phyloP scores from a whole-genome alignment of 2,329 filamentous ascomycete species.

The Mycosphaerella arachidis region DNA sequence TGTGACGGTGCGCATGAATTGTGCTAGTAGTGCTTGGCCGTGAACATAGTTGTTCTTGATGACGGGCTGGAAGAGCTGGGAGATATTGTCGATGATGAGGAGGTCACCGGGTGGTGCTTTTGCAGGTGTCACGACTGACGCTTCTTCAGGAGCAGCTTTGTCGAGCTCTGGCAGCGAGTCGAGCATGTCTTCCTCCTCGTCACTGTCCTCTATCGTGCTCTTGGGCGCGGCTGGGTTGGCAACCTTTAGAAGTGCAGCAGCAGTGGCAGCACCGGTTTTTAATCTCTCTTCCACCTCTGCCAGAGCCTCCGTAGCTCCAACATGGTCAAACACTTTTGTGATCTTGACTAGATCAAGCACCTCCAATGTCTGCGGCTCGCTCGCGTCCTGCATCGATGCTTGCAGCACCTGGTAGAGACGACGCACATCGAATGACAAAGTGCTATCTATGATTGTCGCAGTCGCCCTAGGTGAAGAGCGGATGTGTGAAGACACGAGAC shows the following conservation, averaged over 20 bases:
- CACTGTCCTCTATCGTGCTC: slow-evolving; percentile 32
- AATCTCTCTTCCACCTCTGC: slow-evolving; percentile 41
- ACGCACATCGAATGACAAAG: slow-evolving; percentile 43
- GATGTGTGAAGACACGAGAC: slow-evolving; percentile 38
- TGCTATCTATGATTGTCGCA: slow-evolving; percentile 45
- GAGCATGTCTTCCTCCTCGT: slow-evolving; percentile 40
- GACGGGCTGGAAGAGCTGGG: slow-evolving; percentile 25
- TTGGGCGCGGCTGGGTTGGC: slow-evolving; percentile 6
- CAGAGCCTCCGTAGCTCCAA: slow-evolving; percentile 45
- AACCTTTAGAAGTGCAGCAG: not conserved
- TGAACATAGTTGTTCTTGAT: slow-evolving; percentile 28
- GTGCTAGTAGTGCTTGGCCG: slow-evolving; percentile 39
- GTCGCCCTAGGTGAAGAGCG: slow-evolving; percentile 24
- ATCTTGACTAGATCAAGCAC: slow-evolving; percentile 45
- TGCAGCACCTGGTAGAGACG: slow-evolving; percentile 28
- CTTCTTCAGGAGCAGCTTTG: not conserved
- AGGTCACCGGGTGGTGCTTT: slow-evolving; percentile 5
- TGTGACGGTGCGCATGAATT: slow-evolving; percentile 40
- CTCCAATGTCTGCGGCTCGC: slow-evolving; percentile 29
- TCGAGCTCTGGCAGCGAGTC: slow-evolving; percentile 16
- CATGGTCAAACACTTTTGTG: slow-evolving; percentile 49
- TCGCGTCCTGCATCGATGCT: not conserved
- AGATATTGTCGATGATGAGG: slow-evolving; percentile 28
- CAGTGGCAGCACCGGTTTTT: slow-evolving; percentile 1
- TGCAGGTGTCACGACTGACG: not conserved